These are phyloP conservation scores for Teunomyces aglyptinius DNA, from an alignment of 805 yeast genomes.

Conservation along the genomic window DNA sequence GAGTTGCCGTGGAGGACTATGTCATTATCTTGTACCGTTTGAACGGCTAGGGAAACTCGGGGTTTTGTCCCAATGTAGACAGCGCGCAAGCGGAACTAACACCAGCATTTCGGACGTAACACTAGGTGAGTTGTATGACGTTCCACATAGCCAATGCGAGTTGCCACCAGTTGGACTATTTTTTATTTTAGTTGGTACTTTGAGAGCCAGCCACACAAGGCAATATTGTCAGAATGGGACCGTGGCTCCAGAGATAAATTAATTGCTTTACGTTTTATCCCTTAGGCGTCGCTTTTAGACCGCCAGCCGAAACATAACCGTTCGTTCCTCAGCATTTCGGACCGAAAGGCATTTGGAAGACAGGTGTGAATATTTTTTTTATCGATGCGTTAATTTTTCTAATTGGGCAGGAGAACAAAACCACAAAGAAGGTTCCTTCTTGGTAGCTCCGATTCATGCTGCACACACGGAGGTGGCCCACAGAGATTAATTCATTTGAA, in stretches of 20 bases:
- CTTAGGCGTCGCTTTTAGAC: neutral
- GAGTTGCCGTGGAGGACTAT: neutral
- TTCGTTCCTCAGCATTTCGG: neutral
- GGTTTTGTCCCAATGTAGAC: neutral
- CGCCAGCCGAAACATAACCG: neutral
- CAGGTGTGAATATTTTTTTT: neutral
- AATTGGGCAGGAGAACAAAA: neutral
- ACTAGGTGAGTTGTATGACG: neutral
- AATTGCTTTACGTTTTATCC: neutral
- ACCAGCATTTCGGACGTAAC: neutral
- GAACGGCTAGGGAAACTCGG: conserved; percentile 3
- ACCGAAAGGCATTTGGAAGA: neutral
- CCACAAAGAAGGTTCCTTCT: neutral
- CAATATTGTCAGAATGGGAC: neutral
- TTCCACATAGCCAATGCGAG: neutral
- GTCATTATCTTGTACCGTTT: conserved; percentile 1
- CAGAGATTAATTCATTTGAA: neutral
- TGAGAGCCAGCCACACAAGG: neutral
- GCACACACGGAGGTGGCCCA: neutral
- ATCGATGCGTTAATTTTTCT: conserved; percentile 3
- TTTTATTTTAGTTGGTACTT: no score
- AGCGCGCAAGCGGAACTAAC: neutral
- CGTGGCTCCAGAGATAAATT: neutral
- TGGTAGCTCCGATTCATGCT: neutral
- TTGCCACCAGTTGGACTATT: neutral